These are phyloP conservation scores for Tolypocladium guangdongense DNA, from an alignment of 2,329 filamentous ascomycete species.

Conservation along the genomic window DNA sequence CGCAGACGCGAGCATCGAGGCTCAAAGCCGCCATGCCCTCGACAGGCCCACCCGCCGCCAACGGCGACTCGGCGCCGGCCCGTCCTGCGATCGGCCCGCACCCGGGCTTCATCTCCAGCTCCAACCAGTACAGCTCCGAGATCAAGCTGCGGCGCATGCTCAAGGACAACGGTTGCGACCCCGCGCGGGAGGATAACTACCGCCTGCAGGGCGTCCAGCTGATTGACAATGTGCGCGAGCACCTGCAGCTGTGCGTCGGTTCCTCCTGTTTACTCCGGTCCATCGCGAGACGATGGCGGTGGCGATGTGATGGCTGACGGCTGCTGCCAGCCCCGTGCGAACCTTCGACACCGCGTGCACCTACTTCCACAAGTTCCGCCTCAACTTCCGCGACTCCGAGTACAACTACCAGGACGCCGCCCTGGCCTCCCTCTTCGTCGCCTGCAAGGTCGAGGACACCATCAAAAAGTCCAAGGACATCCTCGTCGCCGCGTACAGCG, in stretches of 20 bases:
- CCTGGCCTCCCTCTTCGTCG: conserved; percentile 77
- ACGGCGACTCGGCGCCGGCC: conserved; percentile 5
- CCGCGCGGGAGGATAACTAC: conserved; percentile 67
- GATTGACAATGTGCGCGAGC: conserved; percentile 74
- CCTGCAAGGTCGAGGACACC: conserved; percentile 96
- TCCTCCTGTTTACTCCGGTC: too few species aligned
- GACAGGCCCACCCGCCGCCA: background rate
- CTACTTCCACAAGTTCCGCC: conserved; percentile 89
- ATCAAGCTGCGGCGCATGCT: conserved; percentile 67
- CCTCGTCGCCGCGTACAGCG: conserved; percentile 78
- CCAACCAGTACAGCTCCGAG: conserved; percentile 69
- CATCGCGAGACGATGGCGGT: too few species aligned
- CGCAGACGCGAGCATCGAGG: background rate
- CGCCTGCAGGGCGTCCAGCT: conserved; percentile 79
- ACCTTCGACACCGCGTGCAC: conserved; percentile 87
- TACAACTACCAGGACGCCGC: conserved; percentile 83
- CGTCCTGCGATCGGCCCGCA: conserved; percentile 24
- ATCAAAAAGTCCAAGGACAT: conserved; percentile 95
- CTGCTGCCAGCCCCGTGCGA: conserved; percentile 58
- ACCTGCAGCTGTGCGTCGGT: conserved; percentile 62
- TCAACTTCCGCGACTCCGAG: conserved; percentile 74
- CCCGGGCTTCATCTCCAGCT: conserved; percentile 37
- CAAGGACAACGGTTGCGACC: conserved; percentile 56
- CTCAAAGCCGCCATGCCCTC: background rate
- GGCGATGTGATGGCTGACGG: background rate